Evolutionary conservation across 805 yeast genomes (phyloP), one percentile per base, ranked within the genome.

Genomic region (Pichia sporocuriosa): DNA sequence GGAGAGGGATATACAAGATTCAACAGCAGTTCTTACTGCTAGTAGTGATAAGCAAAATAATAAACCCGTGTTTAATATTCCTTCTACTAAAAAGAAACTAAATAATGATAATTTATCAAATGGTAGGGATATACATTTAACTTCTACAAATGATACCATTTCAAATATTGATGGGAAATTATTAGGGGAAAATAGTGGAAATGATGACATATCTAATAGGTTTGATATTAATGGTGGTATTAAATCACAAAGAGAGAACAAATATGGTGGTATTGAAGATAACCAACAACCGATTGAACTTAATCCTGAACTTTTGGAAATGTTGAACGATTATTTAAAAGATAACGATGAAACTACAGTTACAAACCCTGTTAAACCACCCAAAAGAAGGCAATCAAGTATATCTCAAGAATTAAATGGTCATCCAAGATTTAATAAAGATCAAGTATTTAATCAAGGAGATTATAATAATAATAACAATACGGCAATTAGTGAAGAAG

Each of bases 251-350:
- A n/a, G n/a, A n/a, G n/a, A n/a, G n/a, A n/a, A n/a, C n/a, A n/a
- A n/a, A n/a, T n/a, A n/a, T n/a, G n/a, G n/a, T n/a, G n/a, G n/a
- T n/a, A n/a, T n/a, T 13, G 23, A 32, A 2, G 32, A 26, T 23
- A 26, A 13, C 7, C 6, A 33, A 6, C 17, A 23, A 10, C 53
- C 54, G 12, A 40, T 37, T 15, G 52, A 66, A 21, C 53, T 77
- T 9, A 81, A 85, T 2, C 67, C 77, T 10, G 84, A 83, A 45
- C 68, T 88, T 39, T 65, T 79, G n/a, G 84, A 83, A 39, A 81
- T 88, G 94, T 70, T 88, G 4, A 67, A 72, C 40, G 76, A 77
- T 10, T 78, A 79, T 46, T 63, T 84, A 38, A 66, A 63, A 11
- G 55, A 73, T 25, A 67, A 63, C 19, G 54, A 55, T 25, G 47